These are phyloP conservation scores for Epicoccum sorghinum DNA, from an alignment of 2,329 filamentous ascomycete species.

Conservation along the genomic window DNA sequence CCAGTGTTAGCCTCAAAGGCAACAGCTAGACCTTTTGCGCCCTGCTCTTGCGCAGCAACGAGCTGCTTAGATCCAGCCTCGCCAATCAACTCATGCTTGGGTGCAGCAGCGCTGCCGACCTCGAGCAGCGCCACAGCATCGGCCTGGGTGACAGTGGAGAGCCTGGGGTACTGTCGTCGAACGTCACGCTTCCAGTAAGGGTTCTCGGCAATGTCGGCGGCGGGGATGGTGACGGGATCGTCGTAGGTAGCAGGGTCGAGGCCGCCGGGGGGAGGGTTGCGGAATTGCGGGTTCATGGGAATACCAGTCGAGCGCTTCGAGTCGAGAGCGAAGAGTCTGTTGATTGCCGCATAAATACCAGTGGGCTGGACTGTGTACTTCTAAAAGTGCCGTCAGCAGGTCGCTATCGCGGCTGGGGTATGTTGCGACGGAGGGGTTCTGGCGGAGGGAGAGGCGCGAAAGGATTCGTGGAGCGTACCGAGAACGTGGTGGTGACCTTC, in stretches of 20 bases:
- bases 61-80: slow-evolving; percentile 76
- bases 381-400: slow-evolving; percentile 54
- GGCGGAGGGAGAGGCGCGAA: not conserved
- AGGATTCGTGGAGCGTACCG: slow-evolving; percentile 29
- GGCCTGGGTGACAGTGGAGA: slow-evolving; percentile 80
- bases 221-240: slow-evolving; percentile 83
- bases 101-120: slow-evolving; percentile 79
- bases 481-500: slow-evolving; percentile 38
- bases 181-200: slow-evolving; percentile 95
- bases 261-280: slow-evolving; percentile 79
- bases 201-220: slow-evolving; percentile 87
- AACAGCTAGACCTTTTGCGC: slow-evolving; percentile 71
- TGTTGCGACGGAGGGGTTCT: slow-evolving; percentile 15
- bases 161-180: slow-evolving; percentile 79
- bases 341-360: slow-evolving; percentile 86
- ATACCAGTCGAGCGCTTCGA: slow-evolving; percentile 88
- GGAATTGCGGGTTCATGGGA: slow-evolving; percentile 90
- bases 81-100: slow-evolving; percentile 80
- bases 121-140: slow-evolving; percentile 85
- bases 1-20: slow-evolving; percentile 72
- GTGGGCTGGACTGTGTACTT: slow-evolving; percentile 95
- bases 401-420: not conserved
- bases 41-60: slow-evolving; percentile 76
- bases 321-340: slow-evolving; percentile 79
- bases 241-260: slow-evolving; percentile 74